Evolutionary conservation across 2,329 filamentous ascomycete species (phyloP).

Genomic region (Grosmannia clavigera): DNA sequence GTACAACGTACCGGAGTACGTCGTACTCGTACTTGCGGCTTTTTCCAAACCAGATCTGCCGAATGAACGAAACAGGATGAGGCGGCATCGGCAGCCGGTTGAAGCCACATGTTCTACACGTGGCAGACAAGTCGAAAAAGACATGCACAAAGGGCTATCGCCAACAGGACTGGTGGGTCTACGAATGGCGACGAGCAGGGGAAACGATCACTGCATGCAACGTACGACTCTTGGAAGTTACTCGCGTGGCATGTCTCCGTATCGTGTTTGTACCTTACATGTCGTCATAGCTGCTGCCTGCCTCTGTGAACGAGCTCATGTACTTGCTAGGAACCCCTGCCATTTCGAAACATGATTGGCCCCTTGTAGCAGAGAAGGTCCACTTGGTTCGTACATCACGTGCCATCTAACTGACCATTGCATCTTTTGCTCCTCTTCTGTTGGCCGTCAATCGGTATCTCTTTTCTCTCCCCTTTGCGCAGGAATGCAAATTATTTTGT

Average conservation of each 20-base stretch:
- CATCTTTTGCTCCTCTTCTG: no score
- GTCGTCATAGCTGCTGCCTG: background rate
- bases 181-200: background rate
- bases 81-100: background rate
- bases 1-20: no score
- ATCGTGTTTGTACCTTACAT: background rate
- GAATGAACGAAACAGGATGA: background rate
- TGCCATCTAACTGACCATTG: background rate
- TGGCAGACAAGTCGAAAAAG: background rate
- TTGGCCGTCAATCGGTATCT: no score
- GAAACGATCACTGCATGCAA: background rate
- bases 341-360: background rate
- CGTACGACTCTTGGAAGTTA: background rate
- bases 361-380: background rate
- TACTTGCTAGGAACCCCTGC: no score
- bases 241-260: background rate
- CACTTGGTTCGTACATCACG: background rate
- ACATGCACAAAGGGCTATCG: background rate
- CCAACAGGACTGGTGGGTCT: background rate
- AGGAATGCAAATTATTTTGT: no score
- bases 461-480: no score
- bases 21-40: background rate
- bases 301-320: background rate
- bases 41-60: background rate
- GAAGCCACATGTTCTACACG: slow-evolving; percentile 2